These are phyloP conservation scores for Cadophora sp. DNA, from an alignment of 2,329 filamentous ascomycete species.

Conservation along the genomic window DNA sequence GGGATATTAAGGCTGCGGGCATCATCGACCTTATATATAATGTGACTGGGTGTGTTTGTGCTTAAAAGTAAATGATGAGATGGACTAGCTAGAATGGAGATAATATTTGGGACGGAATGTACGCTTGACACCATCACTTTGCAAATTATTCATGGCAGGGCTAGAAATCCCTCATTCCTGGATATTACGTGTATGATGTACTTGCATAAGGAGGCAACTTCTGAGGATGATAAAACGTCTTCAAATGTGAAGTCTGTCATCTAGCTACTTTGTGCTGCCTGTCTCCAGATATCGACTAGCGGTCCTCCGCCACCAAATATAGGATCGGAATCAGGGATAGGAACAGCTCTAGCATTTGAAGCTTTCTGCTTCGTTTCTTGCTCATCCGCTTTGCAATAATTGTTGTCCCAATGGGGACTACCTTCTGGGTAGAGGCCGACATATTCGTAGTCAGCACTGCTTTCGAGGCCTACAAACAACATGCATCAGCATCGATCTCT, in stretches of 20 bases:
- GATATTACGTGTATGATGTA: no score
- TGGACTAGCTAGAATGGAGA: no score
- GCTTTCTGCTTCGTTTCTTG: conserved; percentile 32
- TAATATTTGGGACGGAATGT: no score
- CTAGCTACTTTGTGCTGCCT: not conserved
- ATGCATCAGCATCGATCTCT: conserved; percentile 15
- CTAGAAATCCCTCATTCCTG: no score
- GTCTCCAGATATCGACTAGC: conserved; percentile 33
- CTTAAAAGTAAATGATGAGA: no score
- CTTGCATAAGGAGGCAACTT: no score
- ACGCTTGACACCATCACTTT: no score
- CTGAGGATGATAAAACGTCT: no score
- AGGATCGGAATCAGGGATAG: conserved; percentile 32
- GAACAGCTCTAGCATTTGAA: conserved; percentile 32
- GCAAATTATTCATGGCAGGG: no score
- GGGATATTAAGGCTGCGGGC: no score
- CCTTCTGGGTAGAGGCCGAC: conserved; percentile 46
- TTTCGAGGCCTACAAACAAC: conserved; percentile 27
- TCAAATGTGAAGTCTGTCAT: not conserved
- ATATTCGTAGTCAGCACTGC: conserved; percentile 44
- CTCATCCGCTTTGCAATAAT: conserved; percentile 35
- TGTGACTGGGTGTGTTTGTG: no score
- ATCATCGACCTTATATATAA: no score
- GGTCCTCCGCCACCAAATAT: conserved; percentile 33
- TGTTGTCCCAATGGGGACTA: conserved; percentile 37